These are phyloP conservation scores for Penicillium angulare DNA, from an alignment of 495 filamentous ascomycete genomes.

Conservation along the genomic window DNA sequence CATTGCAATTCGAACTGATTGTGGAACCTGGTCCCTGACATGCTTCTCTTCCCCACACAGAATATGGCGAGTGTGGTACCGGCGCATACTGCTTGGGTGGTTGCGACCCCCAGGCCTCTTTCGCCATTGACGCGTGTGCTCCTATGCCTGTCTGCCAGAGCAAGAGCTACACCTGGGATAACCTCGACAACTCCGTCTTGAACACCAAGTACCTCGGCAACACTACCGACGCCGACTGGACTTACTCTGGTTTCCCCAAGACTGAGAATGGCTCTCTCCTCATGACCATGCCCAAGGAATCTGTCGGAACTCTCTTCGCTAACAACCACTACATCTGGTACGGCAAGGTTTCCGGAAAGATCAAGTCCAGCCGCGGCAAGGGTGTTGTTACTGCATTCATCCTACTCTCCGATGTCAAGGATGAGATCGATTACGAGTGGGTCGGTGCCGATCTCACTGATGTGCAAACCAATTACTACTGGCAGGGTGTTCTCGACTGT, in stretches of 20 bases:
- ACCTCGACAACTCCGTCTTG: slow-evolving; percentile 62
- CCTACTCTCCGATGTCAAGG: slow-evolving; percentile 88
- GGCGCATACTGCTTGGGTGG: slow-evolving; percentile 96
- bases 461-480: slow-evolving; percentile 95
- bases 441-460: slow-evolving; percentile 74
- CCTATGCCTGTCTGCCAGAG: slow-evolving; percentile 78
- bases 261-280: slow-evolving; percentile 59
- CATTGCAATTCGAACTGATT: not conserved
- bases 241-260: slow-evolving; percentile 73
- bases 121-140: slow-evolving; percentile 79
- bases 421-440: slow-evolving; percentile 97
- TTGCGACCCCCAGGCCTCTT: slow-evolving; percentile 83
- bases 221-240: slow-evolving; percentile 76
- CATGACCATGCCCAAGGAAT: slow-evolving; percentile 84
- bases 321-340: slow-evolving; percentile 96
- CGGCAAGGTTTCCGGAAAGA: slow-evolving; percentile 78
- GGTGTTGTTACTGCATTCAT: slow-evolving; percentile 98
- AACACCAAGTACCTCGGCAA: slow-evolving; percentile 87
- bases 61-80: slow-evolving; percentile 90
- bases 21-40: no score
- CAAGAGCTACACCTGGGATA: slow-evolving; percentile 64
- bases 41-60: slow-evolving; percentile 54
- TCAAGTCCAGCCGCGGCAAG: slow-evolving; percentile 80
- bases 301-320: slow-evolving; percentile 80
- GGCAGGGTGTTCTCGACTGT: slow-evolving; percentile 92